phyloP scores from a whole-genome alignment of 2,329 filamentous ascomycete genomes.

The Botrytis fragariae region DNA sequence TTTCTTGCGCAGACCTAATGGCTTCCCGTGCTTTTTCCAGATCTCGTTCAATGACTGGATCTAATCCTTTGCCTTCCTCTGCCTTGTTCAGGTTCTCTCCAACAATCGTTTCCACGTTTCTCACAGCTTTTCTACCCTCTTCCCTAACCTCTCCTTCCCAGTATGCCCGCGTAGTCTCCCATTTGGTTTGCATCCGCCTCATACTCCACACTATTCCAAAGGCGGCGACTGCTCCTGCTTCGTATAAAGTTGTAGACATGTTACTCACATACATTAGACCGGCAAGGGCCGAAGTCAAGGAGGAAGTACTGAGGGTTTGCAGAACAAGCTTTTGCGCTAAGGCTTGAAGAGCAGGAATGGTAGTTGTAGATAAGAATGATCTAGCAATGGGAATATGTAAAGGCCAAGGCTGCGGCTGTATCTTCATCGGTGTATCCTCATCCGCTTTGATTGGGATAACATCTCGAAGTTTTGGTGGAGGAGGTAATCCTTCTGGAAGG shows the following conservation, averaged over 20 bases:
- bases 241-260: constrained; percentile 54
- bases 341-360: constrained; percentile 68
- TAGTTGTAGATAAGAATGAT: constrained; percentile 62
- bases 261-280: constrained; percentile 57
- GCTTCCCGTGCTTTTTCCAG: constrained; percentile 11
- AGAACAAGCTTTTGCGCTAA: constrained; percentile 72
- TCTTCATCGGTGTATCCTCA: constrained; percentile 24
- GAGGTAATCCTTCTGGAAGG: constrained; percentile 21
- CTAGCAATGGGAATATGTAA: constrained; percentile 70
- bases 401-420: constrained; percentile 56
- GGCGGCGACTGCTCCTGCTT: constrained; percentile 60
- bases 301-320: constrained; percentile 68
- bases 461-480: constrained; percentile 26
- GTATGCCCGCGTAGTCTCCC: constrained; percentile 58
- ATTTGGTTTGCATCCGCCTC: constrained; percentile 58
- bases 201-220: constrained; percentile 60
- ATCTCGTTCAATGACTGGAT: constrained; percentile 12
- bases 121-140: constrained; percentile 61
- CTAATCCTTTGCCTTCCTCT: constrained; percentile 13
- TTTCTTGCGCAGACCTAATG: constrained; percentile 14
- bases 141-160: constrained; percentile 68
- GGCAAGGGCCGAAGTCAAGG: constrained; percentile 54
- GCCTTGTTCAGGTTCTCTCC: constrained; percentile 29
- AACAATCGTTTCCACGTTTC: constrained; percentile 54
- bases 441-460: constrained; percentile 27